Percentiles rank a stretch among this genome's conserved stretches.
Evolutionary conservation across 1,139 yeast genomes (phyloP).

Genomic region (Protomyces arabidopsidicola): DNA sequence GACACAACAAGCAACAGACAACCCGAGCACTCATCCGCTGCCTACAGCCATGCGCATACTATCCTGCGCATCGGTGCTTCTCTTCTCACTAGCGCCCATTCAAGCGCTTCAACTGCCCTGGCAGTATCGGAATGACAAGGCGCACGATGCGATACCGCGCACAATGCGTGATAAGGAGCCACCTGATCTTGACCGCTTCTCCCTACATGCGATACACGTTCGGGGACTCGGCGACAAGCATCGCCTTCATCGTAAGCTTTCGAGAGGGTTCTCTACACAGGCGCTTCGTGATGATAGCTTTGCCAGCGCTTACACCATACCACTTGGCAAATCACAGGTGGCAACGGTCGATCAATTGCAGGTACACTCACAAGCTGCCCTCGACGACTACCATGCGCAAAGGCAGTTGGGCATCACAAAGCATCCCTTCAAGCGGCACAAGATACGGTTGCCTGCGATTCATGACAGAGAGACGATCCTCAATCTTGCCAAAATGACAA

Average conservation of each 20-base stretch:
- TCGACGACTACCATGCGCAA: neutral
- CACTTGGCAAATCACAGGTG: neutral
- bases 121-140: neutral
- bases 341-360: neutral
- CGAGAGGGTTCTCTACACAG: neutral
- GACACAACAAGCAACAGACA: no score
- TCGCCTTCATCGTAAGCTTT: constrained; percentile 12
- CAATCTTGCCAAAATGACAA: constrained; percentile 75
- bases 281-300: neutral
- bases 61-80: neutral
- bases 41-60: neutral
- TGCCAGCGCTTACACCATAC: neutral
- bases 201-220: neutral
- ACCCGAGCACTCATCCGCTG: neutral
- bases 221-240: constrained; percentile 13
- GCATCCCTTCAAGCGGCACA: neutral
- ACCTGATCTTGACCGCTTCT: neutral
- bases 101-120: neutral
- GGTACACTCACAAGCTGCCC: neutral
- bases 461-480: constrained; percentile 65
- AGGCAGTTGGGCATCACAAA: neutral
- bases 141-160: neutral
- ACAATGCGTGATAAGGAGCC: neutral
- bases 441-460: neutral
- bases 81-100: neutral